Conservation (phyloP, 805 yeast genomes). For the Tetrapisispora namnaoensis region DNA sequence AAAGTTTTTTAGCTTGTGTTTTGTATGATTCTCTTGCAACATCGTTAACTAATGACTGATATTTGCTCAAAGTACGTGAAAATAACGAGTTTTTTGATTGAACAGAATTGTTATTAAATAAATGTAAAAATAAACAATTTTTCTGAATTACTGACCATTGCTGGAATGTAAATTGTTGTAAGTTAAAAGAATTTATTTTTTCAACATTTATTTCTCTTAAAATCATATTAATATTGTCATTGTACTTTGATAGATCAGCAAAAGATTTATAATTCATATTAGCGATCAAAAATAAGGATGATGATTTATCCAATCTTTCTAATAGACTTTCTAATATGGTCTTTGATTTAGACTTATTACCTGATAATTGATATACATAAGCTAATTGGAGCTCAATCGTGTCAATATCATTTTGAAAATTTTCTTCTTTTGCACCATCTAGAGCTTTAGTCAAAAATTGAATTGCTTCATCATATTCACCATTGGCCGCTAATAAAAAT, state of each 20-base stretch:
- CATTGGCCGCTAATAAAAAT: constrained; percentile 39
- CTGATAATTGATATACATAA: constrained; percentile 39
- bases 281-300: constrained; percentile 25
- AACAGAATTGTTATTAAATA: constrained; percentile 20
- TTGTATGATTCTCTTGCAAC: constrained; percentile 20
- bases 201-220: constrained; percentile 29
- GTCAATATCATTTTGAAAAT: constrained; percentile 39
- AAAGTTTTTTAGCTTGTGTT: constrained; percentile 24
- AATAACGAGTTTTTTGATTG: constrained; percentile 11
- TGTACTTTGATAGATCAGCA: constrained; percentile 24
- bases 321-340: constrained; percentile 30
- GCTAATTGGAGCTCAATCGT: constrained; percentile 57
- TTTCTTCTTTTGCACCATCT: constrained; percentile 32
- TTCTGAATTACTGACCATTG: constrained; percentile 19
- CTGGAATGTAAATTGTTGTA: constrained; percentile 16
- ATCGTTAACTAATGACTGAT: constrained; percentile 16
- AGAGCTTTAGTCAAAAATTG: constrained; percentile 38
- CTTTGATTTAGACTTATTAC: constrained; percentile 31
- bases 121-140: constrained; percentile 17
- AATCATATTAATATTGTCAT: constrained; percentile 23
- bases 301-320: constrained; percentile 12
- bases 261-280: constrained; percentile 26
- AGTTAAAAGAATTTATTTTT: constrained; percentile 12
- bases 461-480: constrained; percentile 34
- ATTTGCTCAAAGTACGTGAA: constrained; percentile 18